phyloP scores from a whole-genome alignment of 192 early-diverging fungal species.

The Dimargaris verticillata region DNA sequence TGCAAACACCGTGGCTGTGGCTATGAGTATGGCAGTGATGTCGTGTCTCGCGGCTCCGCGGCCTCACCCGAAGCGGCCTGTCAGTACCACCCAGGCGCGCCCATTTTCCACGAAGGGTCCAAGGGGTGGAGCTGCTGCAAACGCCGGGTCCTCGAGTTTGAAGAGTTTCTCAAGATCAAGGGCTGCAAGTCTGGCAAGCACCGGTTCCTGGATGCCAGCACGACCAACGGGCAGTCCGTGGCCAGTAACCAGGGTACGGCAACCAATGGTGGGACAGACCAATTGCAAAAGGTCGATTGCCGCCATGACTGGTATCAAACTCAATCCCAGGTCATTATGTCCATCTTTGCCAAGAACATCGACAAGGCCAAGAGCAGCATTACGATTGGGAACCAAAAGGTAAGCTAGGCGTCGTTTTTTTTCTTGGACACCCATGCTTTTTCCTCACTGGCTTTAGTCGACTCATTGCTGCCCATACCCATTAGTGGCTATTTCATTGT shows the following conservation, averaged over 20 bases:
- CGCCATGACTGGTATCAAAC: conserved; percentile 94
- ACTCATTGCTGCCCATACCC: too few species aligned
- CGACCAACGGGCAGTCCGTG: not conserved
- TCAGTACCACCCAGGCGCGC: conserved; percentile 71
- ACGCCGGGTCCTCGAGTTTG: conserved; percentile 91
- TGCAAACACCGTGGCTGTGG: conserved; percentile 79
- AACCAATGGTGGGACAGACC: not conserved
- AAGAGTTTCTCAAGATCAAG: conserved; percentile 88
- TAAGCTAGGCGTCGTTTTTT: too few species aligned
- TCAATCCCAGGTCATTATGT: conserved; percentile 61
- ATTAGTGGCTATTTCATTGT: too few species aligned
- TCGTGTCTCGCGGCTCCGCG: conserved; percentile 26
- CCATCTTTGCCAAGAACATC: conserved; percentile 86
- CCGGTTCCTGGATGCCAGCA: conserved; percentile 53
- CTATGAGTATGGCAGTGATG: conserved; percentile 41
- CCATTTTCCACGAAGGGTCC: conserved; percentile 95
- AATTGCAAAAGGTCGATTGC: conserved; percentile 37
- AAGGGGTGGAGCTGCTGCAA: conserved; percentile 97
- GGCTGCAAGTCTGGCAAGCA: conserved; percentile 86
- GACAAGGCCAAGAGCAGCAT: conserved; percentile 52
- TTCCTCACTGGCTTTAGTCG: too few species aligned
- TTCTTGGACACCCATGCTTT: too few species aligned
- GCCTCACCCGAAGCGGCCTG: conserved; percentile 37
- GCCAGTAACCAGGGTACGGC: conserved; percentile 7
- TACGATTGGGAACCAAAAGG: conserved; percentile 42